These are phyloP conservation scores for Dalbergia oliveri DNA, from an alignment of 306 rosid species.

Conservation along the genomic window DNA sequence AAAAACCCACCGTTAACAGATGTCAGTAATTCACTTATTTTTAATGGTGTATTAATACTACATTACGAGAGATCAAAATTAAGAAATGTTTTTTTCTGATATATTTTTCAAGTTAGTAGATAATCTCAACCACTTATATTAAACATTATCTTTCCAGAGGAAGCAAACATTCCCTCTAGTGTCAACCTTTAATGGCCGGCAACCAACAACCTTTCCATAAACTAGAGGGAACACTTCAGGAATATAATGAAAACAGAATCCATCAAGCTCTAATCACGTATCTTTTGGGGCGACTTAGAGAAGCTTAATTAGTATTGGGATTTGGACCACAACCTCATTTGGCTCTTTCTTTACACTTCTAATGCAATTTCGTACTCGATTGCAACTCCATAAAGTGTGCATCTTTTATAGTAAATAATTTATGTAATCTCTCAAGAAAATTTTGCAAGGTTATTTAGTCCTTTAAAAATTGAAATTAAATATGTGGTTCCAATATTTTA, in stretches of 20 bases:
- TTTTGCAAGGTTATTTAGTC: too few species aligned
- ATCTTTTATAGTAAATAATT: too few species aligned
- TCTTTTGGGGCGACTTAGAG: slow-evolving; percentile 46
- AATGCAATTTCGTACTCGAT: background rate
- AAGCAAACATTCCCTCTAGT: slow-evolving; percentile 13
- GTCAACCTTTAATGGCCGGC: slow-evolving; percentile 32
- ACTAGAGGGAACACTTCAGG: slow-evolving; percentile 1
- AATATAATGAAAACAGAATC: slow-evolving; percentile 27
- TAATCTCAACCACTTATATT: background rate
- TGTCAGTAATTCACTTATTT: too few species aligned
- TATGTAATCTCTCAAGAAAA: too few species aligned
- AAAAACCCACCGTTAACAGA: too few species aligned
- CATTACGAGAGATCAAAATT: too few species aligned
- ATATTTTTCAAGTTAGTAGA: background rate
- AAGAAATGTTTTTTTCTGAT: too few species aligned
- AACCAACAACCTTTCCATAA: slow-evolving; percentile 35
- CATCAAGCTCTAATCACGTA: slow-evolving; percentile 41
- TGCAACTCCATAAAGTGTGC: background rate
- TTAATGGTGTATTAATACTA: too few species aligned
- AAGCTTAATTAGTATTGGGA: slow-evolving; percentile 19
- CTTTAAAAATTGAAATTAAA: too few species aligned
- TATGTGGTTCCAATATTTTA: too few species aligned
- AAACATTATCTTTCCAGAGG: background rate
- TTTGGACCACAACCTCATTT: slow-evolving; percentile 23
- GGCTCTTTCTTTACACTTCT: background rate